Evolutionary conservation across 2,329 filamentous ascomycete species (phyloP), one percentile per base, ranked within the genome.

Genomic region (Ascochyta lentis): DNA sequence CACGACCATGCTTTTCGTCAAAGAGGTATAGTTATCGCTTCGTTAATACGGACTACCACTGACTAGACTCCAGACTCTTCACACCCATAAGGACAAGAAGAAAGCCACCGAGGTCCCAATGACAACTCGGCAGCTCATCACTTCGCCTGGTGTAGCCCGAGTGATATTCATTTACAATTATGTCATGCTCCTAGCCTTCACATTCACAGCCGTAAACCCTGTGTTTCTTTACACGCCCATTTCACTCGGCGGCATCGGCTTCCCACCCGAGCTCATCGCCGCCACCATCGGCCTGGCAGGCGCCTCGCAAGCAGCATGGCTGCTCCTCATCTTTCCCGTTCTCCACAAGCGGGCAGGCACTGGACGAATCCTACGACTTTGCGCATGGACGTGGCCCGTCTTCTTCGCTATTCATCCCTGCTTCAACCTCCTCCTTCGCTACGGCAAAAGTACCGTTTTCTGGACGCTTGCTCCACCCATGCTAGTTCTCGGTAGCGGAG

Each of bases 151-250:
- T 9, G 88, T 94, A 1, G 76, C 75, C n/a, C 78, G 81, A 24
- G 88, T 90, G 1, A 78, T 94, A 3, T 85, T 83, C 68, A 78
- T 87, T 37, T 91, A 89, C 70, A 81, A 80, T 1, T 84, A 90
- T 68, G 80, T 86, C 37, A 87, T 88, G 82, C 72, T 91, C 2
- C 82, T 93, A 4, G 89, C 86, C 0, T 86, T 89, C 58, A 81
- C 85, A 1, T 93, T 88, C 72, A 93, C 90, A 0, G 88, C 89
- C 52, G 76, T 92, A 35, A 69, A 84, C 1, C 87, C 89, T 0
- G 81, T 93, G 1, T 89, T 87, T 69, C 86, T 86, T 76, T 92
- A 83, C 74, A 91, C 87, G 0, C 79, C 81, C 3, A 65, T 89
- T 6, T 6, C 69, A 0, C 79, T 88, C 0, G 90, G 90, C 31